A percentile compares a stretch with the other conserved stretches of the same genome.
Evolutionary conservation across 257 asterid genomes (phyloP).

Genomic region (Ajuga chamaepitys): DNA sequence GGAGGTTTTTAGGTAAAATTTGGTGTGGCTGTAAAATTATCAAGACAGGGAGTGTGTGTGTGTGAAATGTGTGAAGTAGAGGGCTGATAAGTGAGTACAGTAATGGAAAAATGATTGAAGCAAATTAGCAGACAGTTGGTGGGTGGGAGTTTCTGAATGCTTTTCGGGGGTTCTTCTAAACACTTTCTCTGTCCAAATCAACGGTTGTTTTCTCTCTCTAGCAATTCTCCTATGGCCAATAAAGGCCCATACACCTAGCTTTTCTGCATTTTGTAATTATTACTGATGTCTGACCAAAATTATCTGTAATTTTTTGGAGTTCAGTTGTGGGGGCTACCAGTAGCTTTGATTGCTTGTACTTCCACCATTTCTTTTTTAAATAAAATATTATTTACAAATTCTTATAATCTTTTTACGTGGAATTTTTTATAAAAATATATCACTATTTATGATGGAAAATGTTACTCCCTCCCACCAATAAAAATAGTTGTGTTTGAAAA

Average conservation of each 20-base stretch:
- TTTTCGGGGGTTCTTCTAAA: conserved; percentile 11
- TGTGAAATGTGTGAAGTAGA: conserved; percentile 31
- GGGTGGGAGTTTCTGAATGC: not conserved
- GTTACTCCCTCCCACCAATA: too few relatives aligned
- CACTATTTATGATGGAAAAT: too few relatives aligned
- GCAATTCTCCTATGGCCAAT: not conserved
- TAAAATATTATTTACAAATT: too few relatives aligned
- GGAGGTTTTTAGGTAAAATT: not conserved
- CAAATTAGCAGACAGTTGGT: conserved; percentile 4
- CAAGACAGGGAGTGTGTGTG: conserved; percentile 8
- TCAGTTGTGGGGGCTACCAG: not conserved
- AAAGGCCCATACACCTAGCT: conserved; percentile 7
- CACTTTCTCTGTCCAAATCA: conserved; percentile 9
- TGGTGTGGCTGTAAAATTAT: not conserved
- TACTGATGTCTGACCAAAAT: not conserved
- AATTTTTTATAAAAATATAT: too few relatives aligned
- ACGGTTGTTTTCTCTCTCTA: conserved; percentile 9
- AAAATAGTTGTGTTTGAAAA: too few relatives aligned
- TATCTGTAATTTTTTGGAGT: not conserved
- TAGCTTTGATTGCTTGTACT: not conserved
- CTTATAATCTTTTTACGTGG: too few relatives aligned
- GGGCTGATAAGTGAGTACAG: conserved; percentile 25
- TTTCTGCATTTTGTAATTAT: not conserved
- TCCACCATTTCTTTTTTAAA: not conserved
- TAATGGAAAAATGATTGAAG: conserved; percentile 1